A percentile compares a stretch with the other conserved stretches of the same genome.
phyloP scores from a whole-genome alignment of 257 asterid genomes.

The Solanum medicagineum region DNA sequence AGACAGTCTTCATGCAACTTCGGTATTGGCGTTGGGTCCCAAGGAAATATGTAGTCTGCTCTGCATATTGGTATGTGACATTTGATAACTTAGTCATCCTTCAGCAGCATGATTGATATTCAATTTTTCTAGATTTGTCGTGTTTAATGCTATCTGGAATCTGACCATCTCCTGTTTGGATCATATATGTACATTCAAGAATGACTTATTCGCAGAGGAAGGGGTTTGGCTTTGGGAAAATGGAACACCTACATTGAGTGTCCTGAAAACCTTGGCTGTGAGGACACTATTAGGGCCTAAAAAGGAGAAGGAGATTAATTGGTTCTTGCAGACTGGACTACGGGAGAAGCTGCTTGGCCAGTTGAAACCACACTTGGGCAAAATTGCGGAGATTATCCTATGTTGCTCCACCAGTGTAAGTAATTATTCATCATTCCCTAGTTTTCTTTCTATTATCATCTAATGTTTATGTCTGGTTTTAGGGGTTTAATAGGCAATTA shows the following conservation, averaged over 20 bases:
- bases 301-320: conserved; percentile 62
- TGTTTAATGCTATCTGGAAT: not conserved
- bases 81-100: conserved; percentile 7
- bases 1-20: conserved; percentile 63
- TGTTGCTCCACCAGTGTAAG: conserved; percentile 74
- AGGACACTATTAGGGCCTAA: conserved; percentile 67
- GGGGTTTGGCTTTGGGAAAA: conserved; percentile 79
- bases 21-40: conserved; percentile 84
- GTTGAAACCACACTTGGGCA: conserved; percentile 40
- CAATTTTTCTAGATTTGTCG: not conserved
- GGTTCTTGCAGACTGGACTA: conserved; percentile 67
- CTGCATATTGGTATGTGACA: conserved; percentile 62
- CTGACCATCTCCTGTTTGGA: conserved; percentile 12
- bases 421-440: not conserved
- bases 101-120: not conserved
- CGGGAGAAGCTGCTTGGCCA: conserved; percentile 69
- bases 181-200: conserved; percentile 38
- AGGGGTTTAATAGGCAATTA: not conserved
- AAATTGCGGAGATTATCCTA: conserved; percentile 38
- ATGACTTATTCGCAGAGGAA: conserved; percentile 77
- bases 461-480: not conserved
- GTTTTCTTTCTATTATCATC: not conserved
- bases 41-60: conserved; percentile 87
- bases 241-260: conserved; percentile 67
- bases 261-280: conserved; percentile 53